Conservation (phyloP, 495 filamentous ascomycete genomes). For the Cercophora scortea region DNA sequence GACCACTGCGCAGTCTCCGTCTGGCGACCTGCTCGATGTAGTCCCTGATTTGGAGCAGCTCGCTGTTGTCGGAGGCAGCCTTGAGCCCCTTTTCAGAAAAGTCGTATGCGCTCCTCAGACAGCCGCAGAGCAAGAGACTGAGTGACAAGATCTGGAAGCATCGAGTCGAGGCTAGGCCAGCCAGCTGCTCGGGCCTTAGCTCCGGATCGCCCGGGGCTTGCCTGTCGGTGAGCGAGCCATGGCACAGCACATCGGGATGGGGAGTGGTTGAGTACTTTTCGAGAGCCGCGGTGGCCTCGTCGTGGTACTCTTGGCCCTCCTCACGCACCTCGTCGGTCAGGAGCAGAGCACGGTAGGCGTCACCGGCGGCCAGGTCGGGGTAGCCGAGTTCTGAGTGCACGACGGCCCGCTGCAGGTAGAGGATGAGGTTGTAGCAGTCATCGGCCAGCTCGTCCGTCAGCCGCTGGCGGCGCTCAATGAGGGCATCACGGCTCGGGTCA, state of each 20-base stretch:
- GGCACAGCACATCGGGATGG: conserved; percentile 28
- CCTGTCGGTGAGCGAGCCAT: conserved; percentile 30
- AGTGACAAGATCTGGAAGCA: conserved; percentile 51
- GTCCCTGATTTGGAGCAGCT: conserved; percentile 36
- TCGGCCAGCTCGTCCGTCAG: conserved; percentile 41
- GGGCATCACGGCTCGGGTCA: conserved; percentile 25
- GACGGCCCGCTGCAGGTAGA: conserved; percentile 64
- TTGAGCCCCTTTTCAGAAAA: conserved; percentile 52
- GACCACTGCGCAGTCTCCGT: conserved; percentile 31
- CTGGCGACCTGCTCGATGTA: conserved; percentile 42
- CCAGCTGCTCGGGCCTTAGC: conserved; percentile 24
- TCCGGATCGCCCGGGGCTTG: conserved; percentile 16
- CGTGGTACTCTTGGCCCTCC: conserved; percentile 59
- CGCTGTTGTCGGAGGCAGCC: conserved; percentile 33
- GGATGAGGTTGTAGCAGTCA: conserved; percentile 68
- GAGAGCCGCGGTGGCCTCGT: conserved; percentile 41
- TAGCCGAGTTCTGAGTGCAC: conserved; percentile 70
- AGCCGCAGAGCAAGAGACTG: conserved; percentile 58
- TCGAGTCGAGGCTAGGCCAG: conserved; percentile 36
- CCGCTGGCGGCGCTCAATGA: conserved; percentile 36
- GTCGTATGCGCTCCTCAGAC: conserved; percentile 59
- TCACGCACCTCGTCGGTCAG: conserved; percentile 74
- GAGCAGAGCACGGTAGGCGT: conserved; percentile 83
- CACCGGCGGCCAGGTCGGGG: conserved; percentile 81
- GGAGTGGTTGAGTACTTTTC: conserved; percentile 18